phyloP scores from a whole-genome alignment of 2,329 filamentous ascomycete genomes.

The Trichophyton rubrum region DNA sequence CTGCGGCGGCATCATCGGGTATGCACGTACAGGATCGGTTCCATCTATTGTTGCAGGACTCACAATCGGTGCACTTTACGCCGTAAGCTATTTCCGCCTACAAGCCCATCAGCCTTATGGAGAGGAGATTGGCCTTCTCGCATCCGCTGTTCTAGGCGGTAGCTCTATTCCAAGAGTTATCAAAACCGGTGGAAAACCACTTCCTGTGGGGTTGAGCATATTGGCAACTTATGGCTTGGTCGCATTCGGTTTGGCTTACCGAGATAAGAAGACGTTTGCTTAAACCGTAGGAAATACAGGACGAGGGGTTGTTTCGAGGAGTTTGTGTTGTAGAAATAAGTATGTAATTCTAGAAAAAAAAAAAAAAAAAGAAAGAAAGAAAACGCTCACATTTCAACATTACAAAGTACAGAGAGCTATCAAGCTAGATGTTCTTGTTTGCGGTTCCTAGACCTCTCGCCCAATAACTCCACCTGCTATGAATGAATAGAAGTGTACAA shows the following conservation, averaged over 20 bases:
- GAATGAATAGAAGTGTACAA: not conserved
- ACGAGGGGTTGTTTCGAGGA: not conserved
- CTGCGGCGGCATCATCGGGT: conserved; percentile 76
- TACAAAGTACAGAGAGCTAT: not conserved
- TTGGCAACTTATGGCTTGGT: conserved; percentile 66
- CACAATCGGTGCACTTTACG: conserved; percentile 67
- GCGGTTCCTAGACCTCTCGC: not conserved
- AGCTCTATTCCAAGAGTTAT: conserved; percentile 79
- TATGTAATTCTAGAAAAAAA: not conserved
- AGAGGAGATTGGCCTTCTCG: conserved; percentile 75
- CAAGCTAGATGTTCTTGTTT: not conserved
- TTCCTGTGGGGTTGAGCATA: conserved; percentile 67
- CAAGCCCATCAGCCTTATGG: conserved; percentile 66
- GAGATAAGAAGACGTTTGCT: conserved; percentile 20
- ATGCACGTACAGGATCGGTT: conserved; percentile 68
- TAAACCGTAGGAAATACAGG: not conserved
- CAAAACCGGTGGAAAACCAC: conserved; percentile 60
- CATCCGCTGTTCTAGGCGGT: conserved; percentile 71
- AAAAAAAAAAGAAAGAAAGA: not conserved
- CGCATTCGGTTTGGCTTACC: conserved; percentile 62
- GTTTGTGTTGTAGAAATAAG: not conserved
- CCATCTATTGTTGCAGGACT: conserved; percentile 78
- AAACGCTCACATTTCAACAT: not conserved
- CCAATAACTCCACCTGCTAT: not conserved
- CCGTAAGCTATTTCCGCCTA: conserved; percentile 68